Evolutionary conservation across 2,329 filamentous ascomycete genomes (phyloP).

Genomic region (Aaosphaeria pasadenensis): DNA sequence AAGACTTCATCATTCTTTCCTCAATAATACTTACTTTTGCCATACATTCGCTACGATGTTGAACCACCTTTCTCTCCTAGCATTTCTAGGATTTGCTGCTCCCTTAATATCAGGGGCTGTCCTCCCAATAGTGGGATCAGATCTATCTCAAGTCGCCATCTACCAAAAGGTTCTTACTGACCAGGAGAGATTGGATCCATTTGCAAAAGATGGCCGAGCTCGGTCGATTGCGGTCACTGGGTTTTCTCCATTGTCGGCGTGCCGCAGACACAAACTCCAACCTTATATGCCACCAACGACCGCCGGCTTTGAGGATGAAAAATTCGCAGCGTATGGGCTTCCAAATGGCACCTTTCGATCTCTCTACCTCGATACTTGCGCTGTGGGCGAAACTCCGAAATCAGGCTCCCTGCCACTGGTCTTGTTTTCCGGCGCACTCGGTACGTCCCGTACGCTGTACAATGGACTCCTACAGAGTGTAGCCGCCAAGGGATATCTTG

Average conservation of each 20-base stretch:
- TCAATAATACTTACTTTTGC: too few species aligned
- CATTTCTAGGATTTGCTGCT: neutral
- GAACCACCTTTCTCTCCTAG: neutral
- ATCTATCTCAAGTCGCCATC: neutral
- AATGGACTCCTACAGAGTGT: slow-evolving; percentile 44
- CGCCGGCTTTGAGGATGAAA: slow-evolving; percentile 16
- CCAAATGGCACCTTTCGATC: slow-evolving; percentile 21
- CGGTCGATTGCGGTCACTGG: neutral
- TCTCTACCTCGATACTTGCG: slow-evolving; percentile 16
- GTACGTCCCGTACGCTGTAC: slow-evolving; percentile 44
- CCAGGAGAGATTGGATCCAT: neutral
- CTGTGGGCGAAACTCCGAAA: neutral
- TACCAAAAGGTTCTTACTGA: neutral
- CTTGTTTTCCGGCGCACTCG: slow-evolving; percentile 48
- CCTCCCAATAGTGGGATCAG: neutral
- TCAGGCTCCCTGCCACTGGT: slow-evolving; percentile 17
- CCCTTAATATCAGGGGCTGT: neutral
- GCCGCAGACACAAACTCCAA: neutral
- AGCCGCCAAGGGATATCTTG: slow-evolving; percentile 47
- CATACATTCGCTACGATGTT: too few species aligned
- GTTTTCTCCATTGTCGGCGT: neutral
- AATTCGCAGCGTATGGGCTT: slow-evolving; percentile 21
- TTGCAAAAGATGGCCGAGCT: neutral
- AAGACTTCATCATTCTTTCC: too few species aligned
- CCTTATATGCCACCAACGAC: slow-evolving; percentile 23